Evolutionary conservation across 495 filamentous ascomycete genomes (phyloP).

Genomic region (Aspergillus wentii): DNA sequence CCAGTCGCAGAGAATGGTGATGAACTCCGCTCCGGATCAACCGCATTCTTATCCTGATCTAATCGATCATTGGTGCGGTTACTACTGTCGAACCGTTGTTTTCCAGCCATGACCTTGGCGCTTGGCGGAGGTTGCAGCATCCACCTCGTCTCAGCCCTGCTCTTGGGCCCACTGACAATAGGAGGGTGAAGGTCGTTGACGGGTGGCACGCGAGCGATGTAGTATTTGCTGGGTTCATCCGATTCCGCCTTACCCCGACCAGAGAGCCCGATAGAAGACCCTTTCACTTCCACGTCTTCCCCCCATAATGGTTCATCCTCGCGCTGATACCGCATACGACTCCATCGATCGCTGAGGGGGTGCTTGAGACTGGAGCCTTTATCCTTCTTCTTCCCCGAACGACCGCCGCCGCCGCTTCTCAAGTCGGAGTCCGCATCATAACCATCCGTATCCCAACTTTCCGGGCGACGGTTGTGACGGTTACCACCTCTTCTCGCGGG

Average conservation of each 20-base stretch:
- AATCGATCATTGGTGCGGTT: conserved; percentile 10
- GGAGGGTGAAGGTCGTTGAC: conserved; percentile 86
- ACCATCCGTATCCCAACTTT: conserved; percentile 44
- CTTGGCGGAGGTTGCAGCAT: conserved; percentile 86
- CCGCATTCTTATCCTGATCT: conserved; percentile 5
- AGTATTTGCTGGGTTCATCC: conserved; percentile 51
- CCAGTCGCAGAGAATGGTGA: too few species aligned
- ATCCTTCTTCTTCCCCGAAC: conserved; percentile 24
- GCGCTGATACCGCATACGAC: conserved; percentile 69
- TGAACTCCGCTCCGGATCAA: conserved; percentile 5
- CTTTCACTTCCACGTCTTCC: conserved; percentile 34
- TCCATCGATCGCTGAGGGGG: conserved; percentile 57
- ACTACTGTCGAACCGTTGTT: conserved; percentile 47
- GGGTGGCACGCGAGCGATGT: conserved; percentile 64
- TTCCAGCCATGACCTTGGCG: conserved; percentile 83
- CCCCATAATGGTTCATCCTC: conserved; percentile 86
- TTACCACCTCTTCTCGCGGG: conserved; percentile 50
- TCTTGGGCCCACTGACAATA: conserved; percentile 69
- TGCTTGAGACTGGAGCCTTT: conserved; percentile 28
- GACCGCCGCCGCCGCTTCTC: too few species aligned
- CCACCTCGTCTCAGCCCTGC: conserved; percentile 69
- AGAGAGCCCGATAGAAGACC: conserved; percentile 49
- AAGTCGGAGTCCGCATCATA: conserved; percentile 22
- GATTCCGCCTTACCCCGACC: conserved; percentile 39
- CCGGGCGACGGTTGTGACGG: conserved; percentile 37